Base-by-base conservation (phyloP, 495 filamentous ascomycete genomes). In the Talaromyces stipitatus region DNA sequence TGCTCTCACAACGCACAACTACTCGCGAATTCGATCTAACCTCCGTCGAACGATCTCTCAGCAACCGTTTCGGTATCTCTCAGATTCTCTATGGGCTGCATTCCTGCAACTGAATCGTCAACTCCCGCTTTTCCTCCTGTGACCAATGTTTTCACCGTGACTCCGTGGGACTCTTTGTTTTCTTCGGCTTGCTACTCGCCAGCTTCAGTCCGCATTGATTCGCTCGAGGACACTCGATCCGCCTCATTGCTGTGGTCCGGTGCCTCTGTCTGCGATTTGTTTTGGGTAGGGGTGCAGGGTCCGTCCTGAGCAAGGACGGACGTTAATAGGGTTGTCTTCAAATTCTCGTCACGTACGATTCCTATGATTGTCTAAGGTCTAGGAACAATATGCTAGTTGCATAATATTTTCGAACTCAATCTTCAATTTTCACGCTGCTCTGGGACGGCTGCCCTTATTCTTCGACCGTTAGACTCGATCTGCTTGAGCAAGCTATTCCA, bases 221-320 rank as follows among this genome's bases (percentile, higher is more conserved):
- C 47, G 18, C 9, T 16, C 18, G 4, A 18, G n/a, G 26, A 11
- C 43, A 58, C 23, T 64, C 64, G 27, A 22, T 30, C n/a, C n/a
- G 24, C 29, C 58, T 58, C 56, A 59, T 47, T 28, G 47, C 45
- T 52, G 57, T 48, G 61, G 43, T 59, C 62, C 53, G 63, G 67
- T 38, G 56, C 58, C 59, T 65, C 64, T 48, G 55, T 60, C 45
- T 54, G 64, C 70, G 66, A 70, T 62, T 69, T 76, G 71, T 63
- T 72, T 68, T 81, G 78, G 72, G 64, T 79, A 80, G 73, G 78
- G 78, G 78, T 74, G 59, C 63, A 68, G 58, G 69, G 78, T 81
- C 78, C 78, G 78, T 78, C 78, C 77, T 82, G 76, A 80, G 72
- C 63, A 71, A 77, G 77, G 78, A 73, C 78, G 78, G 78, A 81